These are phyloP conservation scores for Starmerella khaoyaiensis DNA, from an alignment of 805 yeast genomes.

Conservation along the genomic window DNA sequence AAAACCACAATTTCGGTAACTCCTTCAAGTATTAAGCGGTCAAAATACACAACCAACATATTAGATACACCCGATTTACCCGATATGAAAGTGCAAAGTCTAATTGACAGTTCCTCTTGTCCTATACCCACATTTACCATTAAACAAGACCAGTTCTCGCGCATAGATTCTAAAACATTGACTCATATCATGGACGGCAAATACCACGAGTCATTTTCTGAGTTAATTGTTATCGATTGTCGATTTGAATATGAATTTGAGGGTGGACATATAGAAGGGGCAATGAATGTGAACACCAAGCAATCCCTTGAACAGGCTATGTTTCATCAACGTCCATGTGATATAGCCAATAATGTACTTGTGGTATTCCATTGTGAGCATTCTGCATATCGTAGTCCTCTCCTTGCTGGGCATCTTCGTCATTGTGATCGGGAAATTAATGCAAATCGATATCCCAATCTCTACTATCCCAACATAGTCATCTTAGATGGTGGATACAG, in stretches of 20 bases:
- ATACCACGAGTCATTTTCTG: slow-evolving; percentile 40
- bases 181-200: slow-evolving; percentile 46
- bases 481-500: slow-evolving; percentile 88
- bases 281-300: slow-evolving; percentile 63
- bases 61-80: too few species aligned
- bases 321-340: slow-evolving; percentile 20
- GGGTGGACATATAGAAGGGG: slow-evolving; percentile 86
- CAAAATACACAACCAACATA: too few species aligned
- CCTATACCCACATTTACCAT: slow-evolving; percentile 34
- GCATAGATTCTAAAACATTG: slow-evolving; percentile 49
- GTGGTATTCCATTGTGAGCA: slow-evolving; percentile 91
- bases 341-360: slow-evolving; percentile 31
- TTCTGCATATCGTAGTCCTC: slow-evolving; percentile 85
- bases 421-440: slow-evolving; percentile 69
- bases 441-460: slow-evolving; percentile 60
- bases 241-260: slow-evolving; percentile 82
- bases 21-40: too few species aligned
- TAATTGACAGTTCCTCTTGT: slow-evolving; percentile 20
- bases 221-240: slow-evolving; percentile 62
- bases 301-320: slow-evolving; percentile 52
- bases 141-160: slow-evolving; percentile 51
- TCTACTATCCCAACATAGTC: slow-evolving; percentile 79
- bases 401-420: slow-evolving; percentile 76
- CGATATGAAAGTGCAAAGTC: too few species aligned
- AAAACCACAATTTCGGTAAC: too few species aligned